phyloP scores from a whole-genome alignment of 202 grass and related monocot genomes.

The Setaria viridis region DNA sequence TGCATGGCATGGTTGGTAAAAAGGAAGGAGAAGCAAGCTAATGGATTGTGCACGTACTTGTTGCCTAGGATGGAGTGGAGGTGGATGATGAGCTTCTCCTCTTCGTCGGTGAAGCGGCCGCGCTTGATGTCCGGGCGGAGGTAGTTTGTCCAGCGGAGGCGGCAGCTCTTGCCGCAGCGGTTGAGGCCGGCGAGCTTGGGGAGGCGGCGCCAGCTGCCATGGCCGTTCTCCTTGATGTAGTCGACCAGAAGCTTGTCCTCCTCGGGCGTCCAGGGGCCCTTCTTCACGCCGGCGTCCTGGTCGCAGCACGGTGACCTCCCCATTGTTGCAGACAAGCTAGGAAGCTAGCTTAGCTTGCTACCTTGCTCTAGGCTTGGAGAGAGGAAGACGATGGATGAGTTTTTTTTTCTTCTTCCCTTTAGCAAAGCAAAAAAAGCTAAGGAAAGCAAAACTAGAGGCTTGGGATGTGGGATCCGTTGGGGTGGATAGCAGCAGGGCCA shows the following conservation, averaged over 20 bases:
- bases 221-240: constrained; percentile 72
- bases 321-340: constrained; percentile 34
- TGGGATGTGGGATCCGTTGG: constrained; percentile 48
- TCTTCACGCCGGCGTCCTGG: constrained; percentile 78
- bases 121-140: constrained; percentile 94
- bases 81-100: constrained; percentile 91
- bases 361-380: not conserved
- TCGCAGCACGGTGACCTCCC: constrained; percentile 87
- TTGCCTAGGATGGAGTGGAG: constrained; percentile 89
- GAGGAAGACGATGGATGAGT: not conserved
- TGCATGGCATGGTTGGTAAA: too few species aligned
- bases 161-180: constrained; percentile 98
- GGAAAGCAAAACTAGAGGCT: not conserved
- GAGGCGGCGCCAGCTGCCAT: constrained; percentile 86
- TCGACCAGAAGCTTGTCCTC: constrained; percentile 74
- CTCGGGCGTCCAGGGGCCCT: constrained; percentile 85
- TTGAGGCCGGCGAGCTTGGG: constrained; percentile 88
- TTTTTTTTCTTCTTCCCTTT: not conserved
- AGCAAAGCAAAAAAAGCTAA: not conserved
- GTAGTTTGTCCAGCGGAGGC: constrained; percentile 99
- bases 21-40: too few species aligned
- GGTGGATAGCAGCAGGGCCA: not conserved
- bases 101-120: constrained; percentile 76
- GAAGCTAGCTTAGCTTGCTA: too few species aligned
- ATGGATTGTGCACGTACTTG: constrained; percentile 49